phyloP scores from a whole-genome alignment of 176 grass and related monocot species.

The Oryza glumipatula region DNA sequence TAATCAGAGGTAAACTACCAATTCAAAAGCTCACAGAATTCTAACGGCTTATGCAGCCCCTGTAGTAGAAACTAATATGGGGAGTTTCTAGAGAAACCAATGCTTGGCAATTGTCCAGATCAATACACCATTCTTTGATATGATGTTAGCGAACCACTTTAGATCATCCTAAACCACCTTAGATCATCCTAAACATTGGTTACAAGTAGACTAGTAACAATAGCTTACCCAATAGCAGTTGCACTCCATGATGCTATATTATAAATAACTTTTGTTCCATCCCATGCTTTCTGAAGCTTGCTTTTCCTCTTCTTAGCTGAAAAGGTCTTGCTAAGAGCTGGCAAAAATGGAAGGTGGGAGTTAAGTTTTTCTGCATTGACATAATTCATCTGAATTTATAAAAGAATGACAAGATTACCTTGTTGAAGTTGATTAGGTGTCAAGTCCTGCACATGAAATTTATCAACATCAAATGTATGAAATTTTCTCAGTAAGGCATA shows the following conservation, averaged over 20 bases:
- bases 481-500: neutral
- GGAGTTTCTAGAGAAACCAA: conserved; percentile 1
- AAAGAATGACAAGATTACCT: conserved; percentile 44
- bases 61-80: neutral
- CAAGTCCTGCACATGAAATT: conserved; percentile 74
- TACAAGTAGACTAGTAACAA: neutral
- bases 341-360: neutral
- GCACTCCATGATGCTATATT: conserved; percentile 94
- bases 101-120: neutral
- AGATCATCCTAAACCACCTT: neutral
- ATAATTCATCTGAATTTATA: conserved; percentile 26
- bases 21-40: neutral
- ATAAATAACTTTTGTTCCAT: conserved; percentile 89
- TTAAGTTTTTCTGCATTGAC: neutral
- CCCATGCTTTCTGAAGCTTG: conserved; percentile 86
- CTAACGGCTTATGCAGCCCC: neutral
- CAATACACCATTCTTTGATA: neutral
- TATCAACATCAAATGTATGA: conserved; percentile 19
- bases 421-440: conserved; percentile 92
- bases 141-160: neutral
- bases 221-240: conserved; percentile 81
- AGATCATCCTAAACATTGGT: neutral
- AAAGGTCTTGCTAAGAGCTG: conserved; percentile 96
- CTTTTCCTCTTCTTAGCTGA: conserved; percentile 81
- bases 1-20: neutral